Evolutionary conservation across 768 basidiomycete species (phyloP), one percentile per base, ranked within the genome.

Genomic region (Tricholomella constricta): DNA sequence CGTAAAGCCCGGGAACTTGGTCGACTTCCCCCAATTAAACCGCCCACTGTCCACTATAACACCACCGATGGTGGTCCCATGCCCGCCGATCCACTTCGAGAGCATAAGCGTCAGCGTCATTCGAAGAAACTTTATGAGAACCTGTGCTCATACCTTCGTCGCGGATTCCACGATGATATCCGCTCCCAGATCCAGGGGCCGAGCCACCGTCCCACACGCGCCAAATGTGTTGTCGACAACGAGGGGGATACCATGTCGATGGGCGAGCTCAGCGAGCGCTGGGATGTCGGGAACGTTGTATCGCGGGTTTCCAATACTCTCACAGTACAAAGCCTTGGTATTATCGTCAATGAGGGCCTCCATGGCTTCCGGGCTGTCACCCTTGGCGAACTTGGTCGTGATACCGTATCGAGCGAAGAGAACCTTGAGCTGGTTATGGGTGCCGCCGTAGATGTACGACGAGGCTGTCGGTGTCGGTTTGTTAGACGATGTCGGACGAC

Each of bases 221-320:
- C 81, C 84, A 52, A 85, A 83, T 0, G 82, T 85, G 61, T 85
- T 86, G 57, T 85, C 83, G 0, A 86, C 84, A 17, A 88, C 78
- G 32, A 87, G 69, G 0, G 86, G 86, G 8, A 87, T 78, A 0
- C 73, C 69, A 41, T 84, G 64, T 6, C 76, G 72, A 57, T 87
- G 86, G 0, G 88, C 88, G 19, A 88, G 76, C 71, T 81, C 79
- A 4, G 85, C 80, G 14, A 88, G 68, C 25, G 75, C 82, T 2
- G 81, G 71, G 23, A 88, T 74, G 48, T 74, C 72, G 0, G 74
- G 66, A 34, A 84, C 69, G 45, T 78, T 79, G 59, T 77, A 81
- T 53, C 78, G 79, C 0, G 85, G 85, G 61, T 86, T 87, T 1
- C 84, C 82, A 36, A 86, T 85, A 35, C 71, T 76, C 64, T 87